phyloP scores from a whole-genome alignment of 768 basidiomycete species.

The Boletus rubroflammeus region DNA sequence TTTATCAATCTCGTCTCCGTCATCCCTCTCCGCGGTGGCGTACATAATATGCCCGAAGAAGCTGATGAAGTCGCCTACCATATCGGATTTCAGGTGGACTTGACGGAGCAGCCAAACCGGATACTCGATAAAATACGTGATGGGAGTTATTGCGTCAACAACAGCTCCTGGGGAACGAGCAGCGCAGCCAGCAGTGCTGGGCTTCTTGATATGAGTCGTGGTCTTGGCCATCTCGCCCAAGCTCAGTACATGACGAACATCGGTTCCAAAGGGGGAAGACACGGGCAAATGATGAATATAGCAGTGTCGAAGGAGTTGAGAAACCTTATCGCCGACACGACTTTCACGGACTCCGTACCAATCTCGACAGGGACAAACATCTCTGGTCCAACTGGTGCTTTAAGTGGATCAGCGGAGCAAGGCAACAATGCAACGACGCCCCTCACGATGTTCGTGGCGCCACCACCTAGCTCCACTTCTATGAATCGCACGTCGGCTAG shows the following conservation, averaged over 20 bases:
- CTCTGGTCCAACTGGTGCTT: slow-evolving; percentile 24
- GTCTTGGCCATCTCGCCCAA: slow-evolving; percentile 11
- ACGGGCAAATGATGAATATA: slow-evolving; percentile 28
- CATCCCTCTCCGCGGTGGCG: slow-evolving; percentile 77
- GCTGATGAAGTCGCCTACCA: slow-evolving; percentile 76
- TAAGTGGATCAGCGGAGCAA: slow-evolving; percentile 12
- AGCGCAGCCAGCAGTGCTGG: not conserved
- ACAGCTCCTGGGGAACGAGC: slow-evolving; percentile 29
- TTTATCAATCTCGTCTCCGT: slow-evolving; percentile 93
- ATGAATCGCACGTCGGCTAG: slow-evolving; percentile 9
- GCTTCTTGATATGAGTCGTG: not conserved
- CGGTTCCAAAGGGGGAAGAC: slow-evolving; percentile 21
- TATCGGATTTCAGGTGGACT: slow-evolving; percentile 95
- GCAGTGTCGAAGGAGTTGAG: slow-evolving; percentile 54
- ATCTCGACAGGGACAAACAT: slow-evolving; percentile 40
- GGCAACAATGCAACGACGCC: slow-evolving; percentile 7
- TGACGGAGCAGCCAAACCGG: slow-evolving; percentile 79
- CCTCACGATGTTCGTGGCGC: slow-evolving; percentile 20
- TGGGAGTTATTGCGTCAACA: slow-evolving; percentile 73
- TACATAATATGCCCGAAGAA: slow-evolving; percentile 43
- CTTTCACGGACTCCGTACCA: slow-evolving; percentile 47
- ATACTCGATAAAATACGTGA: slow-evolving; percentile 77
- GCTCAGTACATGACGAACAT: slow-evolving; percentile 20
- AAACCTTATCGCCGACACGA: slow-evolving; percentile 42
- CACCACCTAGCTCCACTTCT: slow-evolving; percentile 15